Percentiles rank a stretch among this genome's conserved stretches.
phyloP scores from a whole-genome alignment of 2,329 filamentous ascomycete species.

The Penicillium sp. region DNA sequence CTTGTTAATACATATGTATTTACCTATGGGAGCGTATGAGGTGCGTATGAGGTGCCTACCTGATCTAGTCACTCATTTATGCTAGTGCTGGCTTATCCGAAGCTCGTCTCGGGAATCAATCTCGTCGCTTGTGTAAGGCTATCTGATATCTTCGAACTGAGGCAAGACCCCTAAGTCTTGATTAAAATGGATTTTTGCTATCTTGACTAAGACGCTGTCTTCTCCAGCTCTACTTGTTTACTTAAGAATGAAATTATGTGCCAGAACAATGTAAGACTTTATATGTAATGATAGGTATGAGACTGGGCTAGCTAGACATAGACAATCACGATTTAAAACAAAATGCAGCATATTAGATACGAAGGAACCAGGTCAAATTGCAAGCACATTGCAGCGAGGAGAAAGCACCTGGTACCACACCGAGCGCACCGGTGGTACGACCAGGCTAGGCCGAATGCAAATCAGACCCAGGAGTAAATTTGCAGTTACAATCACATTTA shows the following conservation, averaged over 20 bases:
- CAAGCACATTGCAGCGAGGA: not conserved
- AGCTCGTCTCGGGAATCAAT: not conserved
- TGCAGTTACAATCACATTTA: conserved; percentile 16
- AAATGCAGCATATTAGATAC: not conserved
- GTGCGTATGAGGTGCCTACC: too few species aligned
- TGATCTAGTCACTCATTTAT: not conserved
- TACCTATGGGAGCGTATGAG: too few species aligned
- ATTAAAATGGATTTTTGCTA: too few species aligned
- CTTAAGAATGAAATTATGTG: not conserved
- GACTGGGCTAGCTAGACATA: not conserved
- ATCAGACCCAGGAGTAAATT: not conserved
- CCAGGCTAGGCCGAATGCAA: not conserved
- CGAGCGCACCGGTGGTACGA: not conserved
- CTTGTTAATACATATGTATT: too few species aligned
- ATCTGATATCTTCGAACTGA: too few species aligned
- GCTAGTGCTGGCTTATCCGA: not conserved
- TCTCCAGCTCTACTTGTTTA: not conserved
- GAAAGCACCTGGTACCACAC: not conserved
- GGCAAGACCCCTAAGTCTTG: too few species aligned
- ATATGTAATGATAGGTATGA: not conserved
- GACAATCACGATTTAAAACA: not conserved
- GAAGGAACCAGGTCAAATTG: not conserved
- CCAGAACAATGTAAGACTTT: not conserved
- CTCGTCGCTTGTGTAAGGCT: too few species aligned
- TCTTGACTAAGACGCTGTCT: not conserved